A percentile compares a stretch with the other conserved stretches of the same genome.
phyloP scores from a whole-genome alignment of 2,329 filamentous ascomycete genomes.

The Fusarium nodosum region DNA sequence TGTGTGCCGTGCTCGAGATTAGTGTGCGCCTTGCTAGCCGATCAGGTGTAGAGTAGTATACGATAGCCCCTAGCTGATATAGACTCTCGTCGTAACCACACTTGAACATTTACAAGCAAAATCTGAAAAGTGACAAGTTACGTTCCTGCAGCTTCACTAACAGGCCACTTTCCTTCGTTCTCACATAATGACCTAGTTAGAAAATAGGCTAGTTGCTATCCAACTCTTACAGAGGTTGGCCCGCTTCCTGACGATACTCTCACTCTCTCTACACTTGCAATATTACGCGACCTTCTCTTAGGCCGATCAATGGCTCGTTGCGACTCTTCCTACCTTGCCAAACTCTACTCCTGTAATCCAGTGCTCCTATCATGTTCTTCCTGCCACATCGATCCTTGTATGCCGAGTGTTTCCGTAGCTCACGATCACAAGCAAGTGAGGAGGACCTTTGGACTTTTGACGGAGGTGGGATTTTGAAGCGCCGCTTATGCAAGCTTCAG shows the following conservation, averaged over 20 bases:
- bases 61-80: constrained; percentile 25
- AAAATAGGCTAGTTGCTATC: constrained; percentile 22
- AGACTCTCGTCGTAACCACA: constrained; percentile 22
- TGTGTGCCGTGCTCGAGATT: constrained; percentile 21
- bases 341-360: constrained; percentile 22
- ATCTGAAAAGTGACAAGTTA: constrained; percentile 45
- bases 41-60: constrained; percentile 11
- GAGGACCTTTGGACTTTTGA: constrained; percentile 11
- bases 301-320: constrained; percentile 32
- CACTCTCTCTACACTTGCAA: background rate
- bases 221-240: constrained; percentile 29
- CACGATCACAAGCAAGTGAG: constrained; percentile 27
- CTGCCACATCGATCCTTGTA: constrained; percentile 16
- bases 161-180: constrained; percentile 17
- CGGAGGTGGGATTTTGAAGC: constrained; percentile 32
- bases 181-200: constrained; percentile 29
- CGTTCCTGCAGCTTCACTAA: constrained; percentile 38
- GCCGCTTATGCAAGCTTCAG: constrained; percentile 52
- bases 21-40: constrained; percentile 10
- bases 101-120: constrained; percentile 11
- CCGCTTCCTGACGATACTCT: constrained; percentile 20
- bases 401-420: constrained; percentile 37
- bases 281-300: constrained; percentile 36
- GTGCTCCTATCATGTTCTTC: constrained; percentile 25
- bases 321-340: constrained; percentile 36